Base-by-base conservation (phyloP, 1,139 yeast genomes). In the Blastobotrys elegans region DNA sequence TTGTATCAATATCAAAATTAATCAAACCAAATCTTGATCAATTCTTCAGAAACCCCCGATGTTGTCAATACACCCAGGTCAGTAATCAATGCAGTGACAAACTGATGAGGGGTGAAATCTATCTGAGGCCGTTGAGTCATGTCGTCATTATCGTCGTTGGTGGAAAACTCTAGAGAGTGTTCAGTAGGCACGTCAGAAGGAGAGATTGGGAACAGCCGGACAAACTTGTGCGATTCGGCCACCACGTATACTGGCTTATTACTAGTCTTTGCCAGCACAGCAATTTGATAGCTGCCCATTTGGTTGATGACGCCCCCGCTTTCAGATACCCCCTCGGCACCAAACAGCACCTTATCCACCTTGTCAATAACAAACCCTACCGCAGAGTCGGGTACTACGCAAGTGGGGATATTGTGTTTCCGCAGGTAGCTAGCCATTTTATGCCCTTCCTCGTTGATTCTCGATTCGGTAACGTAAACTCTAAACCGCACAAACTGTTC, bases 301-400 rank as follows among this genome's bases (percentile, higher is more conserved):
- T 90, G 94, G 66, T 92, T 92, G 58, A 92, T 90, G 46, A 94
- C 89, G 33, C 99, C 99, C 49, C 99, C 99, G 65, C 95, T 84
- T 71, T 92, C 99, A 2, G 96, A 96, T 4, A 92, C 98, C 54
- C 99, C 99, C 68, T 92, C 98, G 1, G 98, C 98, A 49, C 99
- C 99, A 54, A 92, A 94, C 55, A 94, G 77, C 7, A 94, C 85
- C 68, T 92, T 90, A 69, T 90, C 96, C 13, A 90, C 90, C 64
- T 84, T 84, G 65, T 88, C 94, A 53, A 94, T 83, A 29, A 89
- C 90, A 57, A 83, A 88, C 0, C 97, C 97, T 13, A 92, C 97
- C 5, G 95, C 96, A 50, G 89, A 82, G 64, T 94, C 99, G 18
- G 89, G 94, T 50, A 94, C 84, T 46, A 89, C 75, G 47, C 89